Evolutionary conservation across 1,284 basidiomycete genomes (phyloP).

Genomic region (Ustilago xerochloae): DNA sequence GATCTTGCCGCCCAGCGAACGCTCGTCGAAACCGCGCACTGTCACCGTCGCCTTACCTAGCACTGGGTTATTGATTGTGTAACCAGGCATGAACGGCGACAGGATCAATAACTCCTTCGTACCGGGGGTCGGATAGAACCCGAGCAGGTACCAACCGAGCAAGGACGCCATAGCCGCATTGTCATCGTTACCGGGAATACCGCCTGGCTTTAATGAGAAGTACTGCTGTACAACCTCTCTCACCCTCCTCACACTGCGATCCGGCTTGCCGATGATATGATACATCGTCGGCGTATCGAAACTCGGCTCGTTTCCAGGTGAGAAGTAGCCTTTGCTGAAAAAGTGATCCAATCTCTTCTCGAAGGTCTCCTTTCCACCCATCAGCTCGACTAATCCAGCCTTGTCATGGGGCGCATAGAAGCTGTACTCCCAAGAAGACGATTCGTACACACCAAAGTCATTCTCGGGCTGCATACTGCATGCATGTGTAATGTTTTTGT

Average conservation of each 20-base stretch:
- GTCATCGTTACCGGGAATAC: constrained; percentile 72
- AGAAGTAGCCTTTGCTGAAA: constrained; percentile 52
- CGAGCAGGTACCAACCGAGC: constrained; percentile 74
- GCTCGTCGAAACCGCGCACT: constrained; percentile 46
- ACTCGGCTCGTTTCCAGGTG: constrained; percentile 59
- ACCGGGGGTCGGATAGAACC: constrained; percentile 74
- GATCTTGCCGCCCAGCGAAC: constrained; percentile 24
- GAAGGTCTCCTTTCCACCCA: constrained; percentile 48
- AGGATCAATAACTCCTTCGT: constrained; percentile 57
- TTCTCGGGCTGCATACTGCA: constrained; percentile 58
- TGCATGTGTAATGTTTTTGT: constrained; percentile 35
- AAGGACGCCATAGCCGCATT: constrained; percentile 78
- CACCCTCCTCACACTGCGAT: constrained; percentile 39
- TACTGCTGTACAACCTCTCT: constrained; percentile 46
- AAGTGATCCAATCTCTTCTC: constrained; percentile 57
- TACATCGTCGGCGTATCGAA: constrained; percentile 57
- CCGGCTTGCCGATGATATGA: constrained; percentile 46
- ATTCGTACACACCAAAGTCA: constrained; percentile 54
- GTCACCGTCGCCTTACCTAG: constrained; percentile 49
- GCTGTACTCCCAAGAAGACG: constrained; percentile 58
- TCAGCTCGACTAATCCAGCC: constrained; percentile 52
- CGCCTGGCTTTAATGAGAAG: constrained; percentile 47
- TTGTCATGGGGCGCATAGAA: constrained; percentile 59
- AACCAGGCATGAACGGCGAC: constrained; percentile 55
- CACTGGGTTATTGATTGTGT: constrained; percentile 54